Conservation (phyloP, 352 stramenopile genomes). For the Phytophthora hibernalis region DNA sequence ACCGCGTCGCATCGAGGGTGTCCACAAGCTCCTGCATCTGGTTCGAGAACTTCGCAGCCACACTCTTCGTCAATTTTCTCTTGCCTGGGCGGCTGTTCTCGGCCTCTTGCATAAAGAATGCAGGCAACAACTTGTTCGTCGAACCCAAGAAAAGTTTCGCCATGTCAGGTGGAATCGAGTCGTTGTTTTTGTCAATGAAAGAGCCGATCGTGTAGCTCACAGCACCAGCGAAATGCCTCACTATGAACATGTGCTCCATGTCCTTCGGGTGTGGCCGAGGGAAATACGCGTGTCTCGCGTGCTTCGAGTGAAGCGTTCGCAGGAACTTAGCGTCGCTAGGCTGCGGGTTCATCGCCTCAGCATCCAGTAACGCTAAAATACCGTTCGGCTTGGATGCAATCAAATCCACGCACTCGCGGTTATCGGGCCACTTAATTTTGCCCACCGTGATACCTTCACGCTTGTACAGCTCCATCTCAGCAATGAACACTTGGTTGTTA, state of each 20-base stretch:
- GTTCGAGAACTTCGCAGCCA: slow-evolving; percentile 83
- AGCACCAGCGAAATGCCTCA: slow-evolving; percentile 90
- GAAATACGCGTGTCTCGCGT: slow-evolving; percentile 89
- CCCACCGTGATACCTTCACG: slow-evolving; percentile 90
- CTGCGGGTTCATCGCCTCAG: slow-evolving; percentile 91
- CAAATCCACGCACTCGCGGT: slow-evolving; percentile 92
- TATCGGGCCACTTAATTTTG: slow-evolving; percentile 92
- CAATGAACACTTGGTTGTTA: slow-evolving; percentile 92
- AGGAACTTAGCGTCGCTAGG: slow-evolving; percentile 91
- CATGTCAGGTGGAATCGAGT: slow-evolving; percentile 89
- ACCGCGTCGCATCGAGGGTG: slow-evolving; percentile 84
- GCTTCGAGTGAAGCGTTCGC: slow-evolving; percentile 83
- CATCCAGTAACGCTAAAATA: slow-evolving; percentile 86
- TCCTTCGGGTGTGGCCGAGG: slow-evolving; percentile 87
- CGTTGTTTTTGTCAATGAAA: slow-evolving; percentile 94
- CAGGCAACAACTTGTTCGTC: slow-evolving; percentile 62
- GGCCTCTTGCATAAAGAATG: slow-evolving; percentile 77
- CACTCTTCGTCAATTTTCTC: slow-evolving; percentile 79
- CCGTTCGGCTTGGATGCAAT: slow-evolving; percentile 85
- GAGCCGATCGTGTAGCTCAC: slow-evolving; percentile 91
- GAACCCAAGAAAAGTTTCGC: slow-evolving; percentile 81
- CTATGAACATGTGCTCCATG: slow-evolving; percentile 91
- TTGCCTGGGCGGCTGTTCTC: slow-evolving; percentile 65
- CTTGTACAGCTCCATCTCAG: slow-evolving; percentile 92
- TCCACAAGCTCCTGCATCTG: slow-evolving; percentile 91